Evolutionary conservation across 1,284 basidiomycete genomes (phyloP), one percentile per base, ranked within the genome.

Genomic region (Cryptococcus depauperatus): DNA sequence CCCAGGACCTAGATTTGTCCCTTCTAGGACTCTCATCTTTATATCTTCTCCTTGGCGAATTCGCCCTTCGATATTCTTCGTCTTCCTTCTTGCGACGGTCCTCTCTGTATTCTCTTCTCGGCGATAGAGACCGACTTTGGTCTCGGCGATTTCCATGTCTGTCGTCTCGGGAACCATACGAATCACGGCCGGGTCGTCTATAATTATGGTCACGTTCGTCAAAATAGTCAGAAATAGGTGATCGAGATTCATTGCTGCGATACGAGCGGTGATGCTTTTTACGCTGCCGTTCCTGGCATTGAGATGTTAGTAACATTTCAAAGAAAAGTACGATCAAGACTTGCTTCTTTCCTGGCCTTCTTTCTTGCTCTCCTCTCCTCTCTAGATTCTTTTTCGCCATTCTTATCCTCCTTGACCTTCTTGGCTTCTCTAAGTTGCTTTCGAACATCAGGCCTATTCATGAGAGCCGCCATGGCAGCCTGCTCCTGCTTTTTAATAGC

Each of bases 401-500:
- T 79, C 50, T 82, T 79, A 41, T 73, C 72, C 56, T 83, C 79
- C 51, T 82, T 79, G 35, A 62, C 66, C 51, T 81, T 80, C 64
- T 86, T 83, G 68, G 83, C 81, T 4, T 79, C 77, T 62, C 83
- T 84, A 42, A 88, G 75, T 72, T 85, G 83, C 47, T 82, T 79
- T 37, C 96, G 72, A 28, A 90, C 84, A 18, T 91, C 80, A 13
- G 95, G 95, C 58, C 96, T 92, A 46, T 85, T 83, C 74, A 92
- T 80, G 43, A 98, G 75, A 3, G 88, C 81, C 56, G 95, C 81
- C 55, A 91, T 85, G 6, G 90, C 85, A 6, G 86, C 84, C 66
- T 96, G 90, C 70, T 99, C 93, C 64, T 97, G 92, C 67, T 90
- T 85, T 71, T 97, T 97, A 74, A 98, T 98, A 11, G 88, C 88